Conservation (phyloP, 305 asterid genomes). For the Fraxinus nigra region DNA sequence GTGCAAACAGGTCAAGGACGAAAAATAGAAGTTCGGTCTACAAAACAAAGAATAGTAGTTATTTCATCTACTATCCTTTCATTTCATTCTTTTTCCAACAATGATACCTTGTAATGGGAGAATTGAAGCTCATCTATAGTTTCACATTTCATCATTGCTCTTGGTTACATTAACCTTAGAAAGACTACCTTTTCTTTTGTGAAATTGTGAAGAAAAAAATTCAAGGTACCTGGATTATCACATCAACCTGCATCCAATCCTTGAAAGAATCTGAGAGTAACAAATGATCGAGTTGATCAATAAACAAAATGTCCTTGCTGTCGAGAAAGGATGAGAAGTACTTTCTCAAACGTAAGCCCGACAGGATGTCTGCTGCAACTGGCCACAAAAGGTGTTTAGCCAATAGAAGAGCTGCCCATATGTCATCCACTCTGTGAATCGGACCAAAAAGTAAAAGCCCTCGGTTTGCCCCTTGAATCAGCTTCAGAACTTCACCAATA, state of each 20-base stretch:
- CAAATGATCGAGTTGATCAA: constrained; percentile 92
- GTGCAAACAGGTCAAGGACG: not conserved
- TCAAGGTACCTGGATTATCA: constrained; percentile 70
- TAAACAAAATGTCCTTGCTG: constrained; percentile 58
- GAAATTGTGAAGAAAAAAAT: not conserved
- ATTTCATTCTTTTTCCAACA: not conserved
- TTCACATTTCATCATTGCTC: not conserved
- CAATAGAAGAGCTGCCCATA: constrained; percentile 93
- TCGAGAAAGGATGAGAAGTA: constrained; percentile 59
- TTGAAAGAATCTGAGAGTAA: constrained; percentile 70
- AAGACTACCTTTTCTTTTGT: not conserved
- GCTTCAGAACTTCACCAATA: constrained; percentile 54
- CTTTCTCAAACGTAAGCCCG: constrained; percentile 90
- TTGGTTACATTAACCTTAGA: not conserved
- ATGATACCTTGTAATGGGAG: not conserved
- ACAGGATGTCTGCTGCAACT: constrained; percentile 72
- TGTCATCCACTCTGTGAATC: constrained; percentile 79
- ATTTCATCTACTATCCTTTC: not conserved
- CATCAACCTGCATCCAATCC: constrained; percentile 77
- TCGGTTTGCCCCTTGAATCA: constrained; percentile 63
- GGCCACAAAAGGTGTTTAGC: constrained; percentile 96
- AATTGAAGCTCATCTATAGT: not conserved
- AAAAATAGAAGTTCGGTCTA: not conserved
- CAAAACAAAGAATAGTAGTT: not conserved
- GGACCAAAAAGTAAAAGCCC: constrained; percentile 84